phyloP scores from a whole-genome alignment of 148 eudicot species.

The Fallopia convolvulus region DNA sequence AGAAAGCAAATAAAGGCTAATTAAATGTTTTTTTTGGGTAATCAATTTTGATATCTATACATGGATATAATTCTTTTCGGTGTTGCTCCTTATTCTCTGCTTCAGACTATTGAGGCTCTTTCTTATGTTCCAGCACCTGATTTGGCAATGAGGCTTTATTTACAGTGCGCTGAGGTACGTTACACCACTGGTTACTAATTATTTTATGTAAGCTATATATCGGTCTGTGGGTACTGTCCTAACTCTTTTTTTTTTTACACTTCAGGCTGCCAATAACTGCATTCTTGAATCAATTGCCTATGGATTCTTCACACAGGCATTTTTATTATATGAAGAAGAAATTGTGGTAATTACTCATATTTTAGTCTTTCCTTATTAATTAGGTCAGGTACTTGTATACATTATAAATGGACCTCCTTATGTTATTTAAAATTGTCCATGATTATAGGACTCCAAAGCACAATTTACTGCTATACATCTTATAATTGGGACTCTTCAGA shows the following conservation, averaged over 20 bases:
- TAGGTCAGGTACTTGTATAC: neutral
- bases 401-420: neutral
- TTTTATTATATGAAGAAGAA: slow-evolving; percentile 92
- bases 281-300: slow-evolving; percentile 93
- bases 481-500: slow-evolving; percentile 90
- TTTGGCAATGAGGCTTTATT: slow-evolving; percentile 81
- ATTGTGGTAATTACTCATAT: slow-evolving; percentile 56
- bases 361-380: slow-evolving; percentile 7
- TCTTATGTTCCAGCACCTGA: slow-evolving; percentile 75
- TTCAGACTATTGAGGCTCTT: slow-evolving; percentile 56
- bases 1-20: neutral
- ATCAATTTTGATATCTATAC: neutral
- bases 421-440: slow-evolving; percentile 5
- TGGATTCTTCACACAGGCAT: slow-evolving; percentile 90
- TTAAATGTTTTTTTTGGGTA: neutral
- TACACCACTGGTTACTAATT: slow-evolving; percentile 11
- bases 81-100: slow-evolving; percentile 5
- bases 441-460: slow-evolving; percentile 83
- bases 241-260: slow-evolving; percentile 13
- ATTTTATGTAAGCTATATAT: neutral
- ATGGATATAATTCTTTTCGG: neutral
- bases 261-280: slow-evolving; percentile 90
- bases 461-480: slow-evolving; percentile 98
- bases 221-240: neutral
- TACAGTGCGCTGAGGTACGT: slow-evolving; percentile 95